These are phyloP conservation scores for Mucor circinelloides DNA, from an alignment of 371 early-diverging fungal species.

Conservation along the genomic window DNA sequence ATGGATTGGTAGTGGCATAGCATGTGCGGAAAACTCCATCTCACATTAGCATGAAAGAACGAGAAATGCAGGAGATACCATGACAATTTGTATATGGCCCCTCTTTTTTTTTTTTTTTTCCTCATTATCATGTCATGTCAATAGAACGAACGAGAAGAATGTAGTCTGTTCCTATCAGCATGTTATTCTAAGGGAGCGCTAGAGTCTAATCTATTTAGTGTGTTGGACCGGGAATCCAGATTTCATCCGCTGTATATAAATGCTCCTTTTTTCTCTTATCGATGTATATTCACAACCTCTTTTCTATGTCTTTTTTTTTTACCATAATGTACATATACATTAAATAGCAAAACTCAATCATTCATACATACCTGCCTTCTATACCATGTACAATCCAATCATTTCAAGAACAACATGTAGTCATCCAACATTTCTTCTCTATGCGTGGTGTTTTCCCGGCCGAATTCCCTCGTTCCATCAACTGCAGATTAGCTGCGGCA, in stretches of 20 bases:
- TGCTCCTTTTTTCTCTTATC: background rate
- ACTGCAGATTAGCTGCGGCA: background rate
- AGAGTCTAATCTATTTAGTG: background rate
- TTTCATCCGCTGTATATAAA: background rate
- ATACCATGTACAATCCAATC: background rate
- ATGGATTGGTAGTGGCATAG: background rate
- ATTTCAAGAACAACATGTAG: background rate
- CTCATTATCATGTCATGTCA: background rate
- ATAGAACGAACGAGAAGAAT: background rate
- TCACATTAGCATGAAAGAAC: background rate
- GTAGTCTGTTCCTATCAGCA: background rate
- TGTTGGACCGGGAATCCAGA: background rate
- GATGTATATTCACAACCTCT: background rate
- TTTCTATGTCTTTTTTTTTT: background rate
- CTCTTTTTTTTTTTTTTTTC: too few relatives aligned
- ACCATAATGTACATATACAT: background rate
- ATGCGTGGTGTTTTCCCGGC: conserved; percentile 5
- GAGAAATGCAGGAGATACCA: conserved; percentile 5
- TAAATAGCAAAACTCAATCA: background rate
- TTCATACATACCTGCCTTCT: background rate
- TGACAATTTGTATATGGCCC: background rate
- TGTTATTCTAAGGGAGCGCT: background rate
- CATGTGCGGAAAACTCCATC: background rate
- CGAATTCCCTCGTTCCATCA: background rate
- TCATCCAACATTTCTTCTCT: background rate